A percentile compares a stretch with the other conserved stretches of the same genome.
Conservation (phyloP, 441 rosid species). For the Populus hybrid region DNA sequence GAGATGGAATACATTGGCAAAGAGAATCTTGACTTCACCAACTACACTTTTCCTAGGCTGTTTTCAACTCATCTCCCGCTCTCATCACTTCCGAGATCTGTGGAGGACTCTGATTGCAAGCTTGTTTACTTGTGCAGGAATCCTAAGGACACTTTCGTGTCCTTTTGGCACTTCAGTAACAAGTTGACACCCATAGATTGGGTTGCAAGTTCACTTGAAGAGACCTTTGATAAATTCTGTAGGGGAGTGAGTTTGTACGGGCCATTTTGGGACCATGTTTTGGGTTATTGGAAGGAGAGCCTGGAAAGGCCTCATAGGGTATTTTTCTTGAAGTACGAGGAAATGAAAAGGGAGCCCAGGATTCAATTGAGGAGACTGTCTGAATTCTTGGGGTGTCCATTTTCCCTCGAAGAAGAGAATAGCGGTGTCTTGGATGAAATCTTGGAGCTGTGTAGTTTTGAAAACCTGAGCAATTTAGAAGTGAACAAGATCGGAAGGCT, state of each 20-base stretch:
- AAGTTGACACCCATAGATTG: conserved; percentile 33
- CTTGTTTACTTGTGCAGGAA: conserved; percentile 59
- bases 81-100: conserved; percentile 36
- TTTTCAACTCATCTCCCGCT: conserved; percentile 48
- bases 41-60: conserved; percentile 37
- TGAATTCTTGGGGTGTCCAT: conserved; percentile 42
- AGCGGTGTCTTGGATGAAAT: conserved; percentile 35
- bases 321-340: conserved; percentile 51
- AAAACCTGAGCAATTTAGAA: conserved; percentile 46
- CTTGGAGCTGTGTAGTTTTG: conserved; percentile 46
- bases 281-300: conserved; percentile 49
- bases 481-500: conserved; percentile 44
- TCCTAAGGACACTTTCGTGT: conserved; percentile 71
- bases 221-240: conserved; percentile 47
- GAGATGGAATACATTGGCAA: conserved; percentile 30
- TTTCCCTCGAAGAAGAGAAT: conserved; percentile 38
- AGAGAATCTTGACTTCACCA: conserved; percentile 31
- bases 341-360: conserved; percentile 32
- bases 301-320: conserved; percentile 31
- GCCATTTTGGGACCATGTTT: conserved; percentile 62
- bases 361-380: conserved; percentile 35
- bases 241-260: conserved; percentile 46
- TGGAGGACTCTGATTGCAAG: conserved; percentile 42
- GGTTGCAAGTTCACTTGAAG: conserved; percentile 33
- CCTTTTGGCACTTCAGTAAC: conserved; percentile 64